Conservation (phyloP, 2,329 filamentous ascomycete genomes). For the Trichophyton rubrum region DNA sequence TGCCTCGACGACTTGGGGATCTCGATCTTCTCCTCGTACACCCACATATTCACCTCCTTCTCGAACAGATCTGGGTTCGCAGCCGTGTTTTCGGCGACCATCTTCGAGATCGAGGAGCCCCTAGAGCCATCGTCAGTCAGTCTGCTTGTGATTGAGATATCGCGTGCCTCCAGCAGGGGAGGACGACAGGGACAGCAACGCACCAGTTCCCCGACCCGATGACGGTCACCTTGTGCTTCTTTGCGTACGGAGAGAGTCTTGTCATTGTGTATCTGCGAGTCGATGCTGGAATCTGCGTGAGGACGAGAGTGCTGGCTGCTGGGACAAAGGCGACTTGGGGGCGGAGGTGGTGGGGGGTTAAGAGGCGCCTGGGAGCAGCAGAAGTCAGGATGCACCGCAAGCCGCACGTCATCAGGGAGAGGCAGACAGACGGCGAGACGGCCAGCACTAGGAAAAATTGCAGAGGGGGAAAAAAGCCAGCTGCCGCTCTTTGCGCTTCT, state of each 20-base stretch:
- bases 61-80: conserved; percentile 72
- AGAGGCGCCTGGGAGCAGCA: neutral
- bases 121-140: conserved; percentile 34
- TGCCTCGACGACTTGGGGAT: conserved; percentile 59
- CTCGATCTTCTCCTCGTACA: conserved; percentile 81
- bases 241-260: conserved; percentile 41
- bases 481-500: neutral
- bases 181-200: conserved; percentile 14
- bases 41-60: conserved; percentile 93
- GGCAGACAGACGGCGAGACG: neutral
- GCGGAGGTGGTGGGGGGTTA: neutral
- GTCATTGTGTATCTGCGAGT: conserved; percentile 31
- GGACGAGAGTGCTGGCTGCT: neutral
- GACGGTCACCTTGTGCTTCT: conserved; percentile 85
- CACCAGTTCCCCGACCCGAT: conserved; percentile 96
- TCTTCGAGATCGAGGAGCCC: conserved; percentile 96
- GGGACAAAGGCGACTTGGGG: neutral
- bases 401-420: neutral
- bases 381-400: neutral
- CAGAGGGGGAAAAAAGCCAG: neutral
- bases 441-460: neutral
- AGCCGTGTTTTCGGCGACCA: conserved; percentile 82
- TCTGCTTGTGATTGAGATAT: neutral
- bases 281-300: neutral
- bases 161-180: neutral